These are phyloP conservation scores for Schizosaccharomyces japonicus DNA, from an alignment of 805 yeast species.

Conservation along the genomic window DNA sequence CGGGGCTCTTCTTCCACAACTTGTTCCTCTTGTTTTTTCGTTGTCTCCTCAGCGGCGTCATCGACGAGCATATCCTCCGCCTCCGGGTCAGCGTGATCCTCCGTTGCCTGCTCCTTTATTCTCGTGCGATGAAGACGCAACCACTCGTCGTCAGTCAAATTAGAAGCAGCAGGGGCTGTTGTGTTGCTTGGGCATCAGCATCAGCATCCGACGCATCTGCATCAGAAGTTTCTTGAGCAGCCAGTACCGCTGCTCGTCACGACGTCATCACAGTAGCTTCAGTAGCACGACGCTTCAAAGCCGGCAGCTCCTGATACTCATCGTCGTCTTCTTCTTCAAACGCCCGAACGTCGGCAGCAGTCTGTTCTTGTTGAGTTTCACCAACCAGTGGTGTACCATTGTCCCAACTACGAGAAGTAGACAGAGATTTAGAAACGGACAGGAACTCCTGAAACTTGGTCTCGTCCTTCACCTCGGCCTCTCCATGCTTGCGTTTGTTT, in stretches of 20 bases:
- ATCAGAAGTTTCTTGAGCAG: not conserved
- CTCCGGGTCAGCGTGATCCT: not conserved
- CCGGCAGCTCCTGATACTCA: slow-evolving; percentile 9
- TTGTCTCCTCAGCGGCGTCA: slow-evolving; percentile 5
- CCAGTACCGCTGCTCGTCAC: not conserved
- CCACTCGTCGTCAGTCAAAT: slow-evolving; percentile 12
- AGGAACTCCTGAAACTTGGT: not conserved
- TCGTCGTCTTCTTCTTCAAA: slow-evolving; percentile 12
- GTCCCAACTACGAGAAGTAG: not conserved
- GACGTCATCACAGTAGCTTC: not conserved
- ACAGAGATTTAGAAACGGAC: not conserved
- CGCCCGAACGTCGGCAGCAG: not conserved
- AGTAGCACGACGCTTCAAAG: slow-evolving; percentile 3
- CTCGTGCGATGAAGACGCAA: slow-evolving; percentile 5
- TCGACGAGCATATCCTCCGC: not conserved
- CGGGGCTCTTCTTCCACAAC: slow-evolving; percentile 1
- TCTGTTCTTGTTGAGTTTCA: not conserved
- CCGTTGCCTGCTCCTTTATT: not conserved
- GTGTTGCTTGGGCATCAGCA: slow-evolving; percentile 2
- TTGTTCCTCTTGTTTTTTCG: not conserved
- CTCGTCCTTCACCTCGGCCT: not conserved
- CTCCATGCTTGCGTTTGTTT: slow-evolving; percentile 19
- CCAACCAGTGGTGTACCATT: not conserved
- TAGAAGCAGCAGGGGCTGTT: too few relatives aligned
- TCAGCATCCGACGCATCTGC: not conserved